Conservation (phyloP, 2,329 filamentous ascomycete species). For the Xylaria hypoxylon region DNA sequence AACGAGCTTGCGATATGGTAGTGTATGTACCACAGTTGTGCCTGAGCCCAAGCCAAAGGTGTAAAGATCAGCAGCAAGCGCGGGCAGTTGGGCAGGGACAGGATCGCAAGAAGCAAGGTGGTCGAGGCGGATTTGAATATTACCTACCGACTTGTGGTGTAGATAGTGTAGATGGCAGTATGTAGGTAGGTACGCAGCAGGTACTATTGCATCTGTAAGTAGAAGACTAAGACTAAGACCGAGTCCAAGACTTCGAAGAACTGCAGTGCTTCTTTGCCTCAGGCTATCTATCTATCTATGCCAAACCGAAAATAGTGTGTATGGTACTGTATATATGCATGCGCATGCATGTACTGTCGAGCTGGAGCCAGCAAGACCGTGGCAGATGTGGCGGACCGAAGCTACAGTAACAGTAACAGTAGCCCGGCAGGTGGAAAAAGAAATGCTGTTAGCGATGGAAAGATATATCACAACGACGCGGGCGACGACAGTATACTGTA, state of each 20-base stretch:
- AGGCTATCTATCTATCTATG: conserved; percentile 12
- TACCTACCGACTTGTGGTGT: too few species aligned
- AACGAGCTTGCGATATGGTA: conserved; percentile 29
- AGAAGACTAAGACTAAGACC: too few species aligned
- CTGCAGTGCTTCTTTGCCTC: not conserved
- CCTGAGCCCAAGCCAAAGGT: conserved; percentile 36
- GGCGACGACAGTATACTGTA: conserved; percentile 18
- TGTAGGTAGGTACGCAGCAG: conserved; percentile 1
- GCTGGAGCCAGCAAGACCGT: conserved; percentile 30
- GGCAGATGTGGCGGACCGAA: conserved; percentile 20
- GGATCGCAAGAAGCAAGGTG: conserved; percentile 24
- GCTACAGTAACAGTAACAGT: conserved; percentile 8
- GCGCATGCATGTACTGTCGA: conserved; percentile 14
- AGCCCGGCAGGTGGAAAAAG: conserved; percentile 25
- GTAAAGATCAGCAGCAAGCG: conserved; percentile 33
- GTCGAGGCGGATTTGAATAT: conserved; percentile 26
- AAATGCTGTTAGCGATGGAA: conserved; percentile 24
- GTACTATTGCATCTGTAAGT: conserved; percentile 11
- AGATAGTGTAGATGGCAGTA: not conserved
- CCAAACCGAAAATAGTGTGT: conserved; percentile 5
- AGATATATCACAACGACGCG: conserved; percentile 26
- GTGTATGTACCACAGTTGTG: conserved; percentile 34
- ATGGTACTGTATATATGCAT: conserved; percentile 10
- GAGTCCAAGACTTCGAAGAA: not conserved
- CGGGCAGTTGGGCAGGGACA: conserved; percentile 38